These are phyloP conservation scores for Trichophyton equinum DNA, from an alignment of 2,329 filamentous ascomycete genomes.

Conservation along the genomic window DNA sequence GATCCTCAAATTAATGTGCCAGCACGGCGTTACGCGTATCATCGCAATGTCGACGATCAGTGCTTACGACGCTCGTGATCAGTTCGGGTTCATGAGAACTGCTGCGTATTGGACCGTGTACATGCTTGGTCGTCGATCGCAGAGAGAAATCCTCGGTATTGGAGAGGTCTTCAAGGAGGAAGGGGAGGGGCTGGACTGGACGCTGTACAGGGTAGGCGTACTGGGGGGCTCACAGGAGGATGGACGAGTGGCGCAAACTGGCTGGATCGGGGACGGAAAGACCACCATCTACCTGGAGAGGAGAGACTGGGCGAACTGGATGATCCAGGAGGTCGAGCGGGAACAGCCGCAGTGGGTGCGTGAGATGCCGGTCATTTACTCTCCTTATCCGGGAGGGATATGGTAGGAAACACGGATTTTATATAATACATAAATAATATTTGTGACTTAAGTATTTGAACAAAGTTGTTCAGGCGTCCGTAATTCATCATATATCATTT, in stretches of 20 bases:
- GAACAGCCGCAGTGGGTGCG: constrained; percentile 11
- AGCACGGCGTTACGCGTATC: constrained; percentile 23
- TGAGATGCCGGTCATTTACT: constrained; percentile 13
- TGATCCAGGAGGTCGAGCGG: constrained; percentile 13
- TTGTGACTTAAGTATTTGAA: not conserved
- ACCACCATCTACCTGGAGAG: constrained; percentile 11
- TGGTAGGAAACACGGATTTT: not conserved
- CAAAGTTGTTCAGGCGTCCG: not conserved
- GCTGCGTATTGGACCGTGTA: constrained; percentile 11
- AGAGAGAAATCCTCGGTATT: constrained; percentile 10
- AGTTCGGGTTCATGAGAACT: constrained; percentile 12
- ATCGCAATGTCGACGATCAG: constrained; percentile 26
- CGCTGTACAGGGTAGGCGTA: constrained; percentile 10
- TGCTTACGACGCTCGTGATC: constrained; percentile 17
- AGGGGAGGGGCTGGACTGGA: constrained; percentile 12
- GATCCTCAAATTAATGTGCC: constrained; percentile 19
- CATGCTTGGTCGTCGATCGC: constrained; percentile 7
- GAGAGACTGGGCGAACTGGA: constrained; percentile 14
- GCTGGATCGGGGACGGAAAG: constrained; percentile 12
- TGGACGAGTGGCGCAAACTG: constrained; percentile 10
- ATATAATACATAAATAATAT: not conserved
- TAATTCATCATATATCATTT: not conserved
- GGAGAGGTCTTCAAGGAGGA: constrained; percentile 12
- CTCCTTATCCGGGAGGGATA: not conserved
- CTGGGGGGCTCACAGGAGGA: constrained; percentile 9